phyloP scores from a whole-genome alignment of 2,329 filamentous ascomycete genomes.

The Fusarium goolgardi region DNA sequence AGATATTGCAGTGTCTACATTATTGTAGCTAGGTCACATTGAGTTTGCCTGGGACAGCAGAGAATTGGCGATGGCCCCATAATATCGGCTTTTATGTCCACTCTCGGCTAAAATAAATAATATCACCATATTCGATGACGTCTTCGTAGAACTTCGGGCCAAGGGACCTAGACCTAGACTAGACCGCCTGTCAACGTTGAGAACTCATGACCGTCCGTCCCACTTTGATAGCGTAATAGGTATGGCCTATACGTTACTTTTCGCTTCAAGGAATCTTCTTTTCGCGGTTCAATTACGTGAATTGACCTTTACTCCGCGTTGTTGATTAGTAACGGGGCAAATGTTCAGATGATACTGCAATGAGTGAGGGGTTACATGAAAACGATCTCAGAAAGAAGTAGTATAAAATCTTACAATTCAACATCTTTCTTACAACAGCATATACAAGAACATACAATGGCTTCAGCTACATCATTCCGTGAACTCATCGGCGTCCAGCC shows the following conservation, averaged over 20 bases:
- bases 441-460: not conserved
- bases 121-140: not conserved
- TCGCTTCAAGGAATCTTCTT: accelerated
- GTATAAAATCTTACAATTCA: too few species aligned
- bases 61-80: not conserved
- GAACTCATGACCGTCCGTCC: not conserved
- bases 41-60: not conserved
- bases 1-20: not conserved
- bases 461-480: conserved; percentile 18
- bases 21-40: not conserved
- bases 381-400: not conserved
- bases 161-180: conserved; percentile 5
- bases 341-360: not conserved
- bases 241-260: not conserved
- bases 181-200: not conserved
- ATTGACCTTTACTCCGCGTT: not conserved
- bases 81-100: not conserved
- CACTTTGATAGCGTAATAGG: not conserved
- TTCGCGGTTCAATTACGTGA: conserved; percentile 4
- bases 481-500: conserved; percentile 61
- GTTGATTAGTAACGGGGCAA: conserved; percentile 17
- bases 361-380: conserved; percentile 13
- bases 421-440: not conserved
- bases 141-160: not conserved
- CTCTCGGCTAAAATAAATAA: not conserved